Conservation (phyloP, 2,329 filamentous ascomycete species). For the Cladophialophora immunda region DNA sequence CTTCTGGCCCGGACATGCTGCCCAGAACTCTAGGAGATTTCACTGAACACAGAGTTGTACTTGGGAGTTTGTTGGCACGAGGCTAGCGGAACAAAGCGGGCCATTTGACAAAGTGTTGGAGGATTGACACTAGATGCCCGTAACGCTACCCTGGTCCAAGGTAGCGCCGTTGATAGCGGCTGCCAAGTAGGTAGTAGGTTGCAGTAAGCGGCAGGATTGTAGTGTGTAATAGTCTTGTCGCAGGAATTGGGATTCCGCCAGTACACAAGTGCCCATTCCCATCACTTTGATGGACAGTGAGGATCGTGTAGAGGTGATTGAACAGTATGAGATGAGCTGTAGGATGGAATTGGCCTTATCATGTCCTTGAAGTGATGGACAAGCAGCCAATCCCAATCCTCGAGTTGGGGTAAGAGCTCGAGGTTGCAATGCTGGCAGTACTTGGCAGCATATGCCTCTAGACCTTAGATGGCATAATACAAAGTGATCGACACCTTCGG, state of each 20-base stretch:
- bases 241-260: background rate
- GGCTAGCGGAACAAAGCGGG: conserved; percentile 3
- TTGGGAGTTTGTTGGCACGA: background rate
- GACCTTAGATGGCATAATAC: background rate
- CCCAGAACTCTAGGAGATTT: background rate
- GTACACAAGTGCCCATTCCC: background rate
- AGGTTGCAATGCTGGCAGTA: background rate
- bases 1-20: background rate
- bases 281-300: background rate
- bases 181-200: no score
- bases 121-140: background rate
- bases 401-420: background rate
- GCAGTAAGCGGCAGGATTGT: background rate
- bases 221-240: background rate
- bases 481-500: background rate
- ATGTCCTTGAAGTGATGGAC: background rate
- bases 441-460: background rate
- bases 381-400: background rate
- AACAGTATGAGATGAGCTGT: background rate
- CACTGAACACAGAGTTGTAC: background rate
- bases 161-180: background rate
- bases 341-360: background rate
- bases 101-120: background rate
- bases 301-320: background rate
- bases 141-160: background rate